These are phyloP conservation scores for carrot (Daucus carota) DNA, from an alignment of 129 eudicot genomes.

Conservation along the genomic window DNA sequence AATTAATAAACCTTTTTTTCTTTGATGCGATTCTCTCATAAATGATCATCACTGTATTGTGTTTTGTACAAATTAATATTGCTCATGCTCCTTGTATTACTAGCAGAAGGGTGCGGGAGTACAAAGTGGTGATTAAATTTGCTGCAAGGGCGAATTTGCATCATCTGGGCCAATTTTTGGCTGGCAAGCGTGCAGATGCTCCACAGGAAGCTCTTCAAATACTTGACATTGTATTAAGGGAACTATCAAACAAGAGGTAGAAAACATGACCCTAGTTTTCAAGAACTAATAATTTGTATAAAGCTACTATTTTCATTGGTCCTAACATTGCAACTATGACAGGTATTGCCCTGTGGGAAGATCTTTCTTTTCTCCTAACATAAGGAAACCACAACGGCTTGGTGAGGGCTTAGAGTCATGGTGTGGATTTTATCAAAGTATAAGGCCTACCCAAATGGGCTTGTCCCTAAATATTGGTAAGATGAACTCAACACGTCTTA, in stretches of 20 bases:
- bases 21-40: not conserved
- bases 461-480: conserved; percentile 79
- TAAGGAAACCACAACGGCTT: conserved; percentile 61
- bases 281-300: not conserved
- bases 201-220: conserved; percentile 60
- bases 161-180: conserved; percentile 53
- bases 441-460: conserved; percentile 99
- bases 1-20: not conserved
- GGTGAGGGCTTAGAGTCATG: conserved; percentile 94
- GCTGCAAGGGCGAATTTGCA: conserved; percentile 52
- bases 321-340: conserved; percentile 8
- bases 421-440: conserved; percentile 95
- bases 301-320: not conserved
- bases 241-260: conserved; percentile 48
- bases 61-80: not conserved
- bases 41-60: not conserved
- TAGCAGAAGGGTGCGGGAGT: conserved; percentile 48
- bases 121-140: conserved; percentile 53
- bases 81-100: not conserved
- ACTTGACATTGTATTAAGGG: conserved; percentile 60
- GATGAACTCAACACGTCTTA: not conserved
- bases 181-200: conserved; percentile 60
- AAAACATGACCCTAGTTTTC: not conserved
- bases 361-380: conserved; percentile 67
- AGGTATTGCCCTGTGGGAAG: conserved; percentile 87